phyloP scores from a whole-genome alignment of 805 yeast genomes.

The Maudiozyma bulderi region DNA sequence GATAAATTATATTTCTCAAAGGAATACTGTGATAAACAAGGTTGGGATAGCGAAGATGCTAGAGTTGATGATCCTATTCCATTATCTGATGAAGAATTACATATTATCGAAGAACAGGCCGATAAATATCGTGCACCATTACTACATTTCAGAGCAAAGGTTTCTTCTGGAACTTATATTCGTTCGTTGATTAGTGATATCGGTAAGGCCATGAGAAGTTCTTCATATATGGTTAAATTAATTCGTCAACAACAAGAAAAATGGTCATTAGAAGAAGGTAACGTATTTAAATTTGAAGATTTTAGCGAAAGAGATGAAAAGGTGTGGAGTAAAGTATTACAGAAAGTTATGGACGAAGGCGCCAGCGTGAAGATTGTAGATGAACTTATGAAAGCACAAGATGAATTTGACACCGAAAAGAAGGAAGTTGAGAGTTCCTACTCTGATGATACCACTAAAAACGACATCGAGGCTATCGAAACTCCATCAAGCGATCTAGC shows the following conservation, averaged over 20 bases:
- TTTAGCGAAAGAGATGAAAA: slow-evolving; percentile 50
- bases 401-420: slow-evolving; percentile 8
- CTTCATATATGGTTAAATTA: slow-evolving; percentile 82
- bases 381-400: slow-evolving; percentile 30
- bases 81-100: slow-evolving; percentile 29
- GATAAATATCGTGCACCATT: slow-evolving; percentile 50
- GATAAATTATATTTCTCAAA: slow-evolving; percentile 52
- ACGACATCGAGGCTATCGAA: not conserved
- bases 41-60: slow-evolving; percentile 33
- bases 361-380: slow-evolving; percentile 32
- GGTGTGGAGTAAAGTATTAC: slow-evolving; percentile 62
- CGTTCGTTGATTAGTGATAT: slow-evolving; percentile 83
- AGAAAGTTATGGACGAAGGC: slow-evolving; percentile 42
- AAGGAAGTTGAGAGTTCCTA: not conserved
- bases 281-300: slow-evolving; percentile 58
- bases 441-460: not conserved
- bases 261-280: slow-evolving; percentile 65
- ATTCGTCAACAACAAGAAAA: slow-evolving; percentile 68
- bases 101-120: slow-evolving; percentile 23
- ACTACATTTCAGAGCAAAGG: slow-evolving; percentile 64
- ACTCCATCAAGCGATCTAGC: not conserved
- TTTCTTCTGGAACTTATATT: slow-evolving; percentile 92
- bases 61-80: slow-evolving; percentile 32
- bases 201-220: slow-evolving; percentile 69
- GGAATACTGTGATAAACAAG: slow-evolving; percentile 41